Base-by-base conservation (phyloP, 257 asterid species). In the Lavandula angustifolia region DNA sequence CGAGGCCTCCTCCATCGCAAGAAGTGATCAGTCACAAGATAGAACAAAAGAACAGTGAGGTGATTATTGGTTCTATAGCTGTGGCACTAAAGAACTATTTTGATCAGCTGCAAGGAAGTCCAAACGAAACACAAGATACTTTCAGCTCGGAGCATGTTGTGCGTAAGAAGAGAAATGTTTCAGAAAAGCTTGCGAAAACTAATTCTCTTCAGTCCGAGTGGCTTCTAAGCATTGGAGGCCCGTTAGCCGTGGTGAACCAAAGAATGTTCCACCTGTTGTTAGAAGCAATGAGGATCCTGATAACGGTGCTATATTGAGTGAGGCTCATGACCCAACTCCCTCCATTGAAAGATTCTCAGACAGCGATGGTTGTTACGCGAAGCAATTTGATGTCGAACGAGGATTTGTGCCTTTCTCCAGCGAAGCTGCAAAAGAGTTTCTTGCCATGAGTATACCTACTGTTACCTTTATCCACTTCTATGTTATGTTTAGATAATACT, bases 11-110 rank as follows among this genome's bases (percentile, higher is more conserved):
- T 33, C 48, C 75, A n/a, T 16, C 62, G 46, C 80, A 66, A 76
- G 81, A 62, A 62, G 77, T 48, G 68, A 60, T 67, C 37, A 56
- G 48, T 57, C 70, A 69, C 62, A 85, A 69, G 64, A 68, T 63
- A 1, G 84, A 75, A 70, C 82, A 78, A 62, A 75, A 62, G 64
- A 79, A 76, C 46, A 64, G 85, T 37, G 86, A 80, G 76, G 84
- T 91, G 76, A 67, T 89, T 54, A 89, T 92, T 22, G 98, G 98
- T 62, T 89, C 96, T 37, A 87, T 92, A 75, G 58, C 96, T 3
- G 78, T 92, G 54, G 70, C 78, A 0, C 81, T 89, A 61, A 79
- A 54, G 70, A 77, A 67, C 70, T 54, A 43, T 52, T 66, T 59
- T 52, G 52, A 75, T 34, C 67, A 67, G 65, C 75, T 60, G 64